Evolutionary conservation across 2,329 filamentous ascomycete genomes (phyloP).

Genomic region (Fusarium buharicum): DNA sequence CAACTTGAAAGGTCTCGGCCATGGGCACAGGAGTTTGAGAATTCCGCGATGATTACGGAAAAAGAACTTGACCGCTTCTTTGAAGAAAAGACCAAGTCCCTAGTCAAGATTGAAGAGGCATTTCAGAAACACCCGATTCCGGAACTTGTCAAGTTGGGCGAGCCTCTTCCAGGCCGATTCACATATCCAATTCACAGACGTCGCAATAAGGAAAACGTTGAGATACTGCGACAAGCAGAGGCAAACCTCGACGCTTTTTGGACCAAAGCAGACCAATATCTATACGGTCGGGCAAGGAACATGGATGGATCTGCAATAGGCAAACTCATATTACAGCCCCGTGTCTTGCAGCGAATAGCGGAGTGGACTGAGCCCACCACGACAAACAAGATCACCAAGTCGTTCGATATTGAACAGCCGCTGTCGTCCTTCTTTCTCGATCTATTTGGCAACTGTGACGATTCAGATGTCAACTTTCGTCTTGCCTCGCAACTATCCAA

Average conservation of each 20-base stretch:
- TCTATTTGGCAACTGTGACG: not conserved
- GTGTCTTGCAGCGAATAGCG: conserved; percentile 58
- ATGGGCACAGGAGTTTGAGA: too few species aligned
- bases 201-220: conserved; percentile 57
- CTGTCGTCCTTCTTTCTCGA: conserved; percentile 42
- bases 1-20: too few species aligned
- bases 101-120: conserved; percentile 26
- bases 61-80: too few species aligned
- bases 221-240: conserved; percentile 59
- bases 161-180: conserved; percentile 55
- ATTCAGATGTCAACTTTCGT: not conserved
- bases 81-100: too few species aligned
- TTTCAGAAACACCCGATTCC: conserved; percentile 27
- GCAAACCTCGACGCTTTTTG: conserved; percentile 48
- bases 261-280: conserved; percentile 11
- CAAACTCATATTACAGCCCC: conserved; percentile 48
- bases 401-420: conserved; percentile 26
- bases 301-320: conserved; percentile 44
- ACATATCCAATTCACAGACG: conserved; percentile 57
- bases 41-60: too few species aligned
- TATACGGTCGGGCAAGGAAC: conserved; percentile 16
- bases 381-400: not conserved
- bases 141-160: conserved; percentile 38
- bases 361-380: conserved; percentile 56
- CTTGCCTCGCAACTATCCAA: conserved; percentile 8